These are phyloP conservation scores for Talaromyces ruber DNA, from an alignment of 495 filamentous ascomycete genomes.

Conservation along the genomic window DNA sequence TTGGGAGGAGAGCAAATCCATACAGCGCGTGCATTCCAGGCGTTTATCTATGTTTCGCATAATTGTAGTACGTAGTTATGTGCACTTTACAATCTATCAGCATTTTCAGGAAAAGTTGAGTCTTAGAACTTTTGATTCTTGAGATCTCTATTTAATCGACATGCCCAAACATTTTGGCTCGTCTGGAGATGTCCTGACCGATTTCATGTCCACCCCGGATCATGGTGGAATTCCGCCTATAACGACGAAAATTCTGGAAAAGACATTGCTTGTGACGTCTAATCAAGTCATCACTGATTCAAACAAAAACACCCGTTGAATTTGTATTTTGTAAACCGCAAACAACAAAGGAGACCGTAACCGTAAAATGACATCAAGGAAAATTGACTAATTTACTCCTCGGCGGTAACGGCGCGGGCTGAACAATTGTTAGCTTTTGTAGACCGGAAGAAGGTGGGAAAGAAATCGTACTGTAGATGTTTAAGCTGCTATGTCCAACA, in stretches of 20 bases:
- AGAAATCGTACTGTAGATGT: conserved; percentile 84
- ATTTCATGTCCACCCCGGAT: conserved; percentile 3
- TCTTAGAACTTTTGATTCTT: not conserved
- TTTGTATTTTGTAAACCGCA: conserved; percentile 14
- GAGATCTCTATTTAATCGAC: conserved; percentile 2
- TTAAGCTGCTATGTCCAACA: conserved; percentile 91
- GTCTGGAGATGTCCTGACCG: not conserved
- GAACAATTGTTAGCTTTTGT: conserved; percentile 13
- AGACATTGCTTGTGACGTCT: not conserved
- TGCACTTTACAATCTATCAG: not conserved
- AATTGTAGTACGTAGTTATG: not conserved
- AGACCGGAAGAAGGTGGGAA: not conserved
- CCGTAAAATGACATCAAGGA: conserved; percentile 31
- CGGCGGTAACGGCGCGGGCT: conserved; percentile 43
- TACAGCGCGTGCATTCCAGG: not conserved
- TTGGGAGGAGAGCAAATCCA: not conserved
- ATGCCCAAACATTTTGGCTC: not conserved
- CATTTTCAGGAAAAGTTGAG: not conserved
- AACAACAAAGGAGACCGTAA: conserved; percentile 18
- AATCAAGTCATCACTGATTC: not conserved
- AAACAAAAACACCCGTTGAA: conserved; percentile 1
- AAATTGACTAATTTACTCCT: conserved; percentile 37
- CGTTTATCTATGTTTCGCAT: not conserved
- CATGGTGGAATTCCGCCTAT: not conserved
- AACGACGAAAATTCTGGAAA: not conserved